Conservation (phyloP, 805 yeast genomes). For the Candida railenensis region DNA sequence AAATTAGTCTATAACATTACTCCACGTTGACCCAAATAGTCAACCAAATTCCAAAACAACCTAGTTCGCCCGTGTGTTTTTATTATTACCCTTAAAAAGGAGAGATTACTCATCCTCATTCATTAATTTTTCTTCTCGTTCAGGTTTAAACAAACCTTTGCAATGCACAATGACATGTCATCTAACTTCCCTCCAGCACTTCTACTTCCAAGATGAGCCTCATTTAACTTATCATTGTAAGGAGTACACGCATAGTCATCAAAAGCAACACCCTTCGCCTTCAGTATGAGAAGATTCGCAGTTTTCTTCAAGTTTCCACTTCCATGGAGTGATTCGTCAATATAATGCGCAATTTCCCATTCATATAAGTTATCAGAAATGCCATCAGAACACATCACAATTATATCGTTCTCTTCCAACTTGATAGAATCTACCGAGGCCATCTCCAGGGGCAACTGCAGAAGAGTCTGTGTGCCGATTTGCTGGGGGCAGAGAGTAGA, state of each 20-base stretch:
- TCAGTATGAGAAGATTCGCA: slow-evolving; percentile 38
- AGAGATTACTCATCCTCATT: neutral
- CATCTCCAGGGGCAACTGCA: slow-evolving; percentile 44
- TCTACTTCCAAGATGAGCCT: slow-evolving; percentile 26
- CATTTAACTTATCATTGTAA: slow-evolving; percentile 50
- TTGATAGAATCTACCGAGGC: slow-evolving; percentile 46
- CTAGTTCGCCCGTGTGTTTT: neutral
- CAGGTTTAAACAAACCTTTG: slow-evolving; percentile 29
- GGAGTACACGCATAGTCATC: slow-evolving; percentile 55
- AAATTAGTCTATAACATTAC: neutral
- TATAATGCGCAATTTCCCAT: slow-evolving; percentile 42
- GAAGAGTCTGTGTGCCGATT: slow-evolving; percentile 50
- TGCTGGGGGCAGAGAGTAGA: slow-evolving; percentile 51
- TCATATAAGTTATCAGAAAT: slow-evolving; percentile 52
- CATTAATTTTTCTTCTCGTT: slow-evolving; percentile 10
- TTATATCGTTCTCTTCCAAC: slow-evolving; percentile 40
- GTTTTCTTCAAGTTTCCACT: slow-evolving; percentile 35
- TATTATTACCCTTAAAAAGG: neutral
- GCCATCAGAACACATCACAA: slow-evolving; percentile 53
- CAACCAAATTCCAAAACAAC: neutral
- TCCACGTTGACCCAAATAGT: neutral
- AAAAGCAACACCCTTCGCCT: slow-evolving; percentile 49
- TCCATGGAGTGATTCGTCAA: slow-evolving; percentile 31
- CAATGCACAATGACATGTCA: slow-evolving; percentile 52
- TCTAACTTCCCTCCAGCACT: slow-evolving; percentile 55